Evolutionary conservation across 1,284 basidiomycete species (phyloP).

Genomic region (Sparassis latifolia): DNA sequence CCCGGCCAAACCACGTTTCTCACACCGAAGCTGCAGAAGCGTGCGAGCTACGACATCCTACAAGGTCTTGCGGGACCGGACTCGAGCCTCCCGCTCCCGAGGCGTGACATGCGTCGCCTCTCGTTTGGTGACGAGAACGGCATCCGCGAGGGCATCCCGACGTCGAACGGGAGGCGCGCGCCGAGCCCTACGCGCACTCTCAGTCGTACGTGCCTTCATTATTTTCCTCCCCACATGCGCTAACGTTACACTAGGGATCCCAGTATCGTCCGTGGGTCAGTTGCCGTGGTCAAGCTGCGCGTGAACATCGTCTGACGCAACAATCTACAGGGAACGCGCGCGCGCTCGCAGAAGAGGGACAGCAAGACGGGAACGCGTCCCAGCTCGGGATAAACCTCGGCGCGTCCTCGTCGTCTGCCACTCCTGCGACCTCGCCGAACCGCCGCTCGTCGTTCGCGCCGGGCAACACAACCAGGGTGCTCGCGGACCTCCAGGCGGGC

Average conservation of each 20-base stretch:
- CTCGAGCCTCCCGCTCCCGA: slow-evolving; percentile 63
- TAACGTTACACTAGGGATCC: slow-evolving; percentile 52
- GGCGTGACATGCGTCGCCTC: slow-evolving; percentile 32
- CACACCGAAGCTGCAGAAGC: slow-evolving; percentile 39
- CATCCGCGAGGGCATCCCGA: slow-evolving; percentile 68
- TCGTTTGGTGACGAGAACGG: slow-evolving; percentile 39
- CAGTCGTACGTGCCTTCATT: slow-evolving; percentile 54
- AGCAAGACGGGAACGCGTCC: slow-evolving; percentile 10
- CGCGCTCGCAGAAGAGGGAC: slow-evolving; percentile 67
- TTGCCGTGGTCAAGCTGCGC: slow-evolving; percentile 7
- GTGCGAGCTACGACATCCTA: slow-evolving; percentile 68
- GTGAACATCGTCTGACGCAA: slow-evolving; percentile 8
- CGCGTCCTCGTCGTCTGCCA: slow-evolving; percentile 20
- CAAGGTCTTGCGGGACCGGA: slow-evolving; percentile 67
- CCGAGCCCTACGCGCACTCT: slow-evolving; percentile 71
- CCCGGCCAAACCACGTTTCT: slow-evolving; percentile 27
- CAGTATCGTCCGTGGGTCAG: slow-evolving; percentile 71
- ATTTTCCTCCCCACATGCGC: slow-evolving; percentile 7
- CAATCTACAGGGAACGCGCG: slow-evolving; percentile 66
- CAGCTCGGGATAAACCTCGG: slow-evolving; percentile 18
- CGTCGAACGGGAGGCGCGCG: slow-evolving; percentile 42
- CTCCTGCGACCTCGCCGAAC: slow-evolving; percentile 19
- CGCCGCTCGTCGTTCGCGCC: slow-evolving; percentile 61
- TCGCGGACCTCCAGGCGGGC: slow-evolving; percentile 77
- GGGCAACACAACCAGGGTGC: slow-evolving; percentile 73